Base-by-base conservation (phyloP, 192 early-diverging fungal species). In the Backusella westeae region DNA sequence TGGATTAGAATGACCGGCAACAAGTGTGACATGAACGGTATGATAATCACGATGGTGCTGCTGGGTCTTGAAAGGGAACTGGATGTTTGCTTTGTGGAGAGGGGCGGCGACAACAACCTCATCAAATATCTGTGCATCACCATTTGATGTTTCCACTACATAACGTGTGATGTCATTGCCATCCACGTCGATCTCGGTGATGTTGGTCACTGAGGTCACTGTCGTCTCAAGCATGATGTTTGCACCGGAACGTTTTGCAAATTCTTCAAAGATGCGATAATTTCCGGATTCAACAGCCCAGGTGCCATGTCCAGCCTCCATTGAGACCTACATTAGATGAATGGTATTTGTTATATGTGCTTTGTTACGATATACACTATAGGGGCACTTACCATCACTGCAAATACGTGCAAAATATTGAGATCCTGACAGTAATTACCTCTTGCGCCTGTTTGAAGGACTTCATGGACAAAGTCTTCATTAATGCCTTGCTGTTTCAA, bases 381-480 rank as follows among this genome's bases (percentile, higher is more conserved):
- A 32, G 32, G 32, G 32, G 32, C 21, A 26, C 42, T 73, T 75
- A 81, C 88, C 52, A 87, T 75, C 0, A 85, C 84, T 14, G 86
- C 91, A 2, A 92, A 36, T 4, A 89, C 85, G 76, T 92, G 89
- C 6, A 90, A 81, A n/a, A 77, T 70, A 32, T 86, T 74, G n/a
- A 91, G 41, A 77, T 88, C 83, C 21, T 89, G 87, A 4, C 81
- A 90, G 73, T 92, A 92, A 77, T 92, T 92, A 39, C 89, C 91
- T 6, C 91, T 82, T 1, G 87, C 87, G 2, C 86, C 84, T 23
- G 85, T 82, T 63, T 92, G 88, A 0, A 92, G 77, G 26, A 91
- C 79, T 71, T 92, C 87, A 14, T 78, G 21, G 14, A 81, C 44
- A 59, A 89, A 92, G 1, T 34, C 49, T 5, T 73, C 65, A 52